Percentiles rank a stretch among this genome's conserved stretches.
Conservation (phyloP, 164 flowering plant species). For the Vitis vinifera region ASM3070453v1 NC_081817.1:16644501-16645000, state of each 20-base stretch:
- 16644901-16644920: conserved; percentile 63
- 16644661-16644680: conserved; percentile 74
- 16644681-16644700: conserved; percentile 70
- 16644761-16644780: conserved; percentile 39
- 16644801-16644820: conserved; percentile 48
- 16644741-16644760: conserved; percentile 76
- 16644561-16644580: background rate
- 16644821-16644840: conserved; percentile 52
- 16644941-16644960: conserved; percentile 35
- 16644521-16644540: too few species aligned
- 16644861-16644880: conserved; percentile 36
- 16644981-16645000: conserved; percentile 51
- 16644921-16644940: conserved; percentile 55
- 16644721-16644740: conserved; percentile 43
- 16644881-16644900: conserved; percentile 18
- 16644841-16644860: conserved; percentile 86
- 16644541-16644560: background rate
- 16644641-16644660: conserved; percentile 61
- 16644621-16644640: conserved; percentile 44
- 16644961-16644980: conserved; percentile 43
- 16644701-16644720: conserved; percentile 73
- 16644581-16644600: conserved; percentile 48
- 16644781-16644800: conserved; percentile 49
- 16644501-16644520: too few species aligned
- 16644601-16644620: conserved; percentile 51